Evolutionary conservation across 768 basidiomycete genomes (phyloP).

Genomic region (Lactarius evosmus): DNA sequence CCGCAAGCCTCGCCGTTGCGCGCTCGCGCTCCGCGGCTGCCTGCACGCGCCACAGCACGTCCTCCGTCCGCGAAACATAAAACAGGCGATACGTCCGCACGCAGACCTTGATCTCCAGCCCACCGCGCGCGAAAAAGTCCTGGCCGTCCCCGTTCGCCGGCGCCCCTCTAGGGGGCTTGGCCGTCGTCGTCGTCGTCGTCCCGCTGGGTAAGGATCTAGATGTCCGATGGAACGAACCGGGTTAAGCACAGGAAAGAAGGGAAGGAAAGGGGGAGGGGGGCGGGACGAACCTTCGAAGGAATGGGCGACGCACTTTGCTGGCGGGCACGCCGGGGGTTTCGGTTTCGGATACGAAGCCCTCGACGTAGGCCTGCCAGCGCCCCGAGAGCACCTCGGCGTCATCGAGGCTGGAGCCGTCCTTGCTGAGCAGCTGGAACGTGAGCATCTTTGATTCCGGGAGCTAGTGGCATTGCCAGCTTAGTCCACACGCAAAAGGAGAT

Average conservation of each 20-base stretch:
- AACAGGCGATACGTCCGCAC: constrained; percentile 78
- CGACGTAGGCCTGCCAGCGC: constrained; percentile 77
- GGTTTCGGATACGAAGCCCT: constrained; percentile 65
- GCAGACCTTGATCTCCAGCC: constrained; percentile 82
- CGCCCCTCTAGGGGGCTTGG: not conserved
- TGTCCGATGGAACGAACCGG: constrained; percentile 19
- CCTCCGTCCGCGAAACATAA: constrained; percentile 68
- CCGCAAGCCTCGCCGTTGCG: constrained; percentile 12
- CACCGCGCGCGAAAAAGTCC: constrained; percentile 39
- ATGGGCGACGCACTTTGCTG: constrained; percentile 52
- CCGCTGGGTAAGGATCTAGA: constrained; percentile 44
- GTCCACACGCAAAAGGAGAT: not conserved
- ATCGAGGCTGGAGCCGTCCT: constrained; percentile 71
- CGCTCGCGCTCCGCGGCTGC: constrained; percentile 42
- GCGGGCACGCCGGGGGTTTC: constrained; percentile 52
- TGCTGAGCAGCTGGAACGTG: constrained; percentile 73
- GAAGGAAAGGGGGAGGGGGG: constrained; percentile 33
- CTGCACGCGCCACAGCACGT: constrained; percentile 52
- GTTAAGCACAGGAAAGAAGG: constrained; percentile 30
- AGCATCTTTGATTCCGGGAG: constrained; percentile 61
- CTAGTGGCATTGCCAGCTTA: constrained; percentile 36
- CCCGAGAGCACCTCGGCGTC: constrained; percentile 74
- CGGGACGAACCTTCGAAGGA: constrained; percentile 51
- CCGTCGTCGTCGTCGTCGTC: not conserved
- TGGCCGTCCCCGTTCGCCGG: not conserved